These are phyloP conservation scores for Zasmidium cellare DNA, from an alignment of 2,329 filamentous ascomycete species.

Conservation along the genomic window DNA sequence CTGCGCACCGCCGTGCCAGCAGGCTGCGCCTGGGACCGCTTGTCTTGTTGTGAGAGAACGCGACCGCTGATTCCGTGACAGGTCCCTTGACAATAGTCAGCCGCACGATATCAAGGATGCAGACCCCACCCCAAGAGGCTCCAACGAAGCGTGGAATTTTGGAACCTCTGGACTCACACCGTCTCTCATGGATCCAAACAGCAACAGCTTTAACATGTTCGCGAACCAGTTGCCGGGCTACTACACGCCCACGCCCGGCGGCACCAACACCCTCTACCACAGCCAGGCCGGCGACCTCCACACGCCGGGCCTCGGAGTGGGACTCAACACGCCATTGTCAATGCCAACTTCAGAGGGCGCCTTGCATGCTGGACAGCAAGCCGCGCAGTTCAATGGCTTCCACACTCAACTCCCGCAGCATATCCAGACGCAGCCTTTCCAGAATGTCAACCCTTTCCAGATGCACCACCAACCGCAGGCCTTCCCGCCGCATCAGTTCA, in stretches of 20 bases:
- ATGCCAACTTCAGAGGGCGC: slow-evolving; percentile 70
- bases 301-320: slow-evolving; percentile 66
- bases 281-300: slow-evolving; percentile 77
- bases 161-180: slow-evolving; percentile 65
- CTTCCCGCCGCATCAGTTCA: slow-evolving; percentile 77
- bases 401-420: slow-evolving; percentile 61
- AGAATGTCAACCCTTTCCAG: slow-evolving; percentile 70
- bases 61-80: slow-evolving; percentile 16
- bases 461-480: slow-evolving; percentile 53
- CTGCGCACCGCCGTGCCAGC: slow-evolving; percentile 20
- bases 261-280: slow-evolving; percentile 78
- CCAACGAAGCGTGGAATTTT: slow-evolving; percentile 74
- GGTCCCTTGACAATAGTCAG: slow-evolving; percentile 23
- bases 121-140: slow-evolving; percentile 78
- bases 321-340: slow-evolving; percentile 78
- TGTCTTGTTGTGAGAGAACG: not conserved
- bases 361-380: slow-evolving; percentile 59
- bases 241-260: slow-evolving; percentile 84
- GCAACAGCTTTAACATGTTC: slow-evolving; percentile 76
- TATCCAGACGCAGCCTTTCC: slow-evolving; percentile 55
- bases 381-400: slow-evolving; percentile 66
- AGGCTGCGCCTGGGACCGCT: slow-evolving; percentile 10
- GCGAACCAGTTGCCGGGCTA: slow-evolving; percentile 78
- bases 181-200: slow-evolving; percentile 81
- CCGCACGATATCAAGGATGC: slow-evolving; percentile 63